Evolutionary conservation across 2,329 filamentous ascomycete genomes (phyloP).

Genomic region (Fusarium metavorans): DNA sequence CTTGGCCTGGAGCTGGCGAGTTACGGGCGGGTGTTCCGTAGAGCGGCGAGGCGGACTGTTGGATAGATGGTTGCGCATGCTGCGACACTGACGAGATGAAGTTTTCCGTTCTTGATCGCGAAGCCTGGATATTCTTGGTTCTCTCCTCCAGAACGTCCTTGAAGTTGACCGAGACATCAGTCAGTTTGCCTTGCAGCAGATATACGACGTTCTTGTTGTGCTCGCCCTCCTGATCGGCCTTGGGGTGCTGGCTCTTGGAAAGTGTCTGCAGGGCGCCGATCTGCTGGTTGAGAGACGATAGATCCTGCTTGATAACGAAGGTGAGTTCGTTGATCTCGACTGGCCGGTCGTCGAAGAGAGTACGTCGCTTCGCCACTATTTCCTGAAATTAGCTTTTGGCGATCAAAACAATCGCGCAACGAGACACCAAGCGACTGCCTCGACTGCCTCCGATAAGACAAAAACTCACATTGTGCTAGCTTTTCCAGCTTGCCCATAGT

Average conservation of each 20-base stretch:
- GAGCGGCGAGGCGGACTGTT: constrained; percentile 84
- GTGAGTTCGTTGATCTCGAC: constrained; percentile 98
- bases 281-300: constrained; percentile 85
- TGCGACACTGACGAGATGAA: constrained; percentile 92
- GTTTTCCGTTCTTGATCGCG: constrained; percentile 91
- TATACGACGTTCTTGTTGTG: constrained; percentile 98
- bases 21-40: constrained; percentile 82
- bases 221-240: constrained; percentile 84
- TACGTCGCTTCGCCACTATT: constrained; percentile 91
- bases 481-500: constrained; percentile 97
- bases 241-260: constrained; percentile 81
- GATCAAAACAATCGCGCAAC: neutral
- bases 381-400: constrained; percentile 16
- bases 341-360: constrained; percentile 95
- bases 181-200: constrained; percentile 89
- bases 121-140: constrained; percentile 98
- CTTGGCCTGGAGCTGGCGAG: constrained; percentile 74
- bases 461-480: constrained; percentile 78
- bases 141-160: constrained; percentile 96
- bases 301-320: constrained; percentile 97
- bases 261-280: constrained; percentile 86
- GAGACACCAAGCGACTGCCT: neutral
- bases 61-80: constrained; percentile 75
- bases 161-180: constrained; percentile 94
- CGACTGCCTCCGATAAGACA: neutral